Evolutionary conservation across 2,329 filamentous ascomycete species (phyloP).

Genomic region (Apiospora hydei): DNA sequence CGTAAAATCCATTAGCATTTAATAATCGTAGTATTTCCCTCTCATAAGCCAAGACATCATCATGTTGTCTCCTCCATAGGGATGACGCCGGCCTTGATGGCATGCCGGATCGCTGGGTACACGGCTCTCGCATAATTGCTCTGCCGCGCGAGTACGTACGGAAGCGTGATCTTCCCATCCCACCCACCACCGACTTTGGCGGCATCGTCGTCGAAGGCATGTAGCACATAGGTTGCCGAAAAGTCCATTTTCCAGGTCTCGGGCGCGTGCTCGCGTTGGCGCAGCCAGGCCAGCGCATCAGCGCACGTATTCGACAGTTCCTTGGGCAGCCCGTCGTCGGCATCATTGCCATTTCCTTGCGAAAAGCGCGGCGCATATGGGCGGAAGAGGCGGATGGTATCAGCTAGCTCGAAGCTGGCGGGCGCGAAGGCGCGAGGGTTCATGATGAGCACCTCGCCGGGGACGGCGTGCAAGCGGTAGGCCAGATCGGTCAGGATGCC

Average conservation of each 20-base stretch:
- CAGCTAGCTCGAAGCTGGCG: background rate
- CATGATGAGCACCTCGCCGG: conserved; percentile 24
- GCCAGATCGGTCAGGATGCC: conserved; percentile 37
- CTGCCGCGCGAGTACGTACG: conserved; percentile 32
- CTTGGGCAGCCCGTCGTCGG: background rate
- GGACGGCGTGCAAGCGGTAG: conserved; percentile 33
- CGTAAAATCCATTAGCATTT: background rate
- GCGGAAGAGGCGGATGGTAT: background rate
- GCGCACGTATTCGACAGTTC: background rate
- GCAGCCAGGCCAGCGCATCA: conserved; percentile 13
- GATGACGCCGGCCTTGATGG: conserved; percentile 28
- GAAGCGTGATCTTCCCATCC: conserved; percentile 32
- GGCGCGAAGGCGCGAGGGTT: conserved; percentile 20
- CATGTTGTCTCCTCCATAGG: conserved; percentile 12
- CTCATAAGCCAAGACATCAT: background rate
- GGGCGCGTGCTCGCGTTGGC: conserved; percentile 31
- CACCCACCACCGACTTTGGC: conserved; percentile 28
- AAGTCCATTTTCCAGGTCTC: conserved; percentile 37
- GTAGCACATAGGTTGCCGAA: conserved; percentile 36
- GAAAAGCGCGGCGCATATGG: background rate
- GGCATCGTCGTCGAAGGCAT: conserved; percentile 33
- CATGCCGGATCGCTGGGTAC: conserved; percentile 32
- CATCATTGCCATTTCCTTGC: background rate
- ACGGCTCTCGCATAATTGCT: conserved; percentile 34
- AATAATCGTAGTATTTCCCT: background rate